Evolutionary conservation across 2,329 filamentous ascomycete genomes (phyloP), one percentile per base, ranked within the genome.

Genomic region (Cryphonectria japonica): DNA sequence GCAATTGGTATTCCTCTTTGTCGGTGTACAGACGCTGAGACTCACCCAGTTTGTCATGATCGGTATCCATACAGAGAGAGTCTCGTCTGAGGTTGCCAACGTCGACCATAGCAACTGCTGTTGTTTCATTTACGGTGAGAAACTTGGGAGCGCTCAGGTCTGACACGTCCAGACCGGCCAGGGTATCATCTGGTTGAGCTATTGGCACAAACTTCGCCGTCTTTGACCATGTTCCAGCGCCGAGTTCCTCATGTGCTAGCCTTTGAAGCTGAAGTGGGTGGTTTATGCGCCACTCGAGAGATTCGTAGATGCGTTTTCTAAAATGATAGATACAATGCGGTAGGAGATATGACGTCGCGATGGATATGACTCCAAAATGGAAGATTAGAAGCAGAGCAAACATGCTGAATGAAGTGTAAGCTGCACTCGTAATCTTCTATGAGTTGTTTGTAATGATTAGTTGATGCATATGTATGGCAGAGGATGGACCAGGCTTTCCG

Each of bases 381-480:
- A 32, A 64, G 61, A 64, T 64, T 16, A 64, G 29, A 32, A 64
- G 61, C 16, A 64, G 61, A 39, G 61, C 61, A 22, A 64, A 64
- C 41, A 64, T 64, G n/a, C 39, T 64, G 39, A 64, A 64, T 2
- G 61, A 64, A 16, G 61, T 64, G 39, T 64, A 64, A 9, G 61
- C 37, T 19, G 61, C n/a, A 14, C 61, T 64, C 11, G 22, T 64
- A n/a, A 46, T 64, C 46, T 64, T 46, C 39, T 64, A 8, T 19
- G 6, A n/a, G 16, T 46, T 43, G 22, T 16, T 29, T 3, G 29
- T 26, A 41, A 32, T 26, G 9, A 32, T 46, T 19, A 64, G 61
- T 39, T 19, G 32, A 39, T 29, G 37, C 9, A 43, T 13, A 39
- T 16, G 5, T 62, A 8, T 62, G 34, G 6, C 8, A 26, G 11